Percentiles rank a stretch among this genome's conserved stretches.
phyloP scores from a whole-genome alignment of 805 yeast species.

The Nakazawaea wyomingensis region DNA sequence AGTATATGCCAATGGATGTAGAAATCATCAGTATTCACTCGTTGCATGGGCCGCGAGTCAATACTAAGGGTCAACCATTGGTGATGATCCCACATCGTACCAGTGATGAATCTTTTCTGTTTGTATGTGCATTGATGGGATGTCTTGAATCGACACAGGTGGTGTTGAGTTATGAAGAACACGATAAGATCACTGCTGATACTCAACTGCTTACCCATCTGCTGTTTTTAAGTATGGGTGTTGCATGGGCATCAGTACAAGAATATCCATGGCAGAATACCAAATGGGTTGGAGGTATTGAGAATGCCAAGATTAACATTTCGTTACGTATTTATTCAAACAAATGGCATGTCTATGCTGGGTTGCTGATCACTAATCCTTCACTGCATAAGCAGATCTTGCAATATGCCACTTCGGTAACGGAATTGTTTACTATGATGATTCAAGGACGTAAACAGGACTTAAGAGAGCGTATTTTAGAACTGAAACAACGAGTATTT shows the following conservation, averaged over 20 bases:
- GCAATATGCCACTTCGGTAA: slow-evolving; percentile 81
- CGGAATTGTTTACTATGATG: slow-evolving; percentile 80
- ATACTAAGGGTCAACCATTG: slow-evolving; percentile 87
- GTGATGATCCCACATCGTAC: slow-evolving; percentile 80
- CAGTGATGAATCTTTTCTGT: slow-evolving; percentile 37
- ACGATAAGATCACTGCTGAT: slow-evolving; percentile 94
- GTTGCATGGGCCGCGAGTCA: slow-evolving; percentile 89
- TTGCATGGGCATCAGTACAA: slow-evolving; percentile 81
- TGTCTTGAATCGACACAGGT: slow-evolving; percentile 79
- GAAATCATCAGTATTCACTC: slow-evolving; percentile 87
- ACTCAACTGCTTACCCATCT: slow-evolving; percentile 99
- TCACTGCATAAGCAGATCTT: slow-evolving; percentile 87
- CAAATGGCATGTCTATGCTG: slow-evolving; percentile 98
- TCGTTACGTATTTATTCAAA: slow-evolving; percentile 86
- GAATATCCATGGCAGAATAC: slow-evolving; percentile 90
- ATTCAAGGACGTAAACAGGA: slow-evolving; percentile 60
- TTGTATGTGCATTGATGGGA: slow-evolving; percentile 59
- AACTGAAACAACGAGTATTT: slow-evolving; percentile 75
- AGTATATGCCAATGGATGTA: slow-evolving; percentile 66
- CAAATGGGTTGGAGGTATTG: slow-evolving; percentile 90
- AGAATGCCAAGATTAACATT: slow-evolving; percentile 92
- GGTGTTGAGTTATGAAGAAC: slow-evolving; percentile 76
- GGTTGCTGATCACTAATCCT: slow-evolving; percentile 92
- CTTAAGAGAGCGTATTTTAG: slow-evolving; percentile 49
- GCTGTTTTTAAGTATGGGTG: slow-evolving; percentile 94